phyloP scores from a whole-genome alignment of 345 rosid genomes.

The Xanthoceras sorbifolium region DNA sequence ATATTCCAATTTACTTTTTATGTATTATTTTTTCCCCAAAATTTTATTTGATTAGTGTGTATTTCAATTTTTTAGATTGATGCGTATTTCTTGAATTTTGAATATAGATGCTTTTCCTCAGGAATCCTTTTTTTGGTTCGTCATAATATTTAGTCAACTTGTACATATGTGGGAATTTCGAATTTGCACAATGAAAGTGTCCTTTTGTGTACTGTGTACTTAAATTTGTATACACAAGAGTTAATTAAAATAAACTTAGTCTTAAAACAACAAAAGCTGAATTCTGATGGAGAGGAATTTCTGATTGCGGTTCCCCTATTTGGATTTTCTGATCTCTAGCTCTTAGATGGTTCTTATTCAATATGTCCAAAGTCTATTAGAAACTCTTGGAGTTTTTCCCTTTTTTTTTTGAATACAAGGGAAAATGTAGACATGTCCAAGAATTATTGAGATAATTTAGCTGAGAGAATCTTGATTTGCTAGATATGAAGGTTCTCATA shows the following conservation, averaged over 20 bases:
- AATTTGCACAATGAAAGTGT: not conserved
- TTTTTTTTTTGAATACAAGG: too few relatives aligned
- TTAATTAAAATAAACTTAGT: not conserved
- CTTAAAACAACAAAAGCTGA: not conserved
- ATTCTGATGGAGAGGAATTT: not conserved
- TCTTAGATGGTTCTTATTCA: too few relatives aligned
- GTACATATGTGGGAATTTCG: not conserved
- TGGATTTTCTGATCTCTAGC: too few relatives aligned
- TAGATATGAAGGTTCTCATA: too few relatives aligned
- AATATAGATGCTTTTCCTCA: not conserved
- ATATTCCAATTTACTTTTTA: not conserved
- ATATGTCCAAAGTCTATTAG: too few relatives aligned
- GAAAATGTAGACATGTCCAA: too few relatives aligned
- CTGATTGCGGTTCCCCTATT: too few relatives aligned
- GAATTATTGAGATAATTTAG: not conserved
- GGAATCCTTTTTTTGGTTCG: not conserved
- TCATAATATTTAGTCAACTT: not conserved
- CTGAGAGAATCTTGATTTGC: not conserved
- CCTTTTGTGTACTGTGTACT: not conserved
- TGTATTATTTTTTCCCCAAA: not conserved
- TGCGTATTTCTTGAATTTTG: too few relatives aligned
- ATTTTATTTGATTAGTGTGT: not conserved
- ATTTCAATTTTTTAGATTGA: too few relatives aligned
- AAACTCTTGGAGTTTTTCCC: too few relatives aligned
- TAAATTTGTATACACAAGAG: not conserved